These are phyloP conservation scores for Vitis amurensis DNA, from an alignment of 164 flowering plant genomes.

Conservation along the genomic window DNA sequence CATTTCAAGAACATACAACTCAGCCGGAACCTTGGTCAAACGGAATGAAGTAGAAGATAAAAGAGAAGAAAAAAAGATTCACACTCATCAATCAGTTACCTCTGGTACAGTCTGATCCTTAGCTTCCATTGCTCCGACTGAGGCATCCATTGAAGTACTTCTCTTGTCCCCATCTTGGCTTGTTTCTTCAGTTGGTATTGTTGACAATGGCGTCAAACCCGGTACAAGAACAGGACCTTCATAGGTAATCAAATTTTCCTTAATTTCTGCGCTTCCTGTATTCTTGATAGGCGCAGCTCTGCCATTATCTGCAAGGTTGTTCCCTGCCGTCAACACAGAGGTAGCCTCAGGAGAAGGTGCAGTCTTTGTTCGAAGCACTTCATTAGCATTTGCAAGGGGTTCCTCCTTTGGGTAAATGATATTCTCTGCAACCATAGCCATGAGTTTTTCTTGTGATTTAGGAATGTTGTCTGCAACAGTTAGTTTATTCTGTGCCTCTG, in stretches of 20 bases:
- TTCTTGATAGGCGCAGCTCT: constrained; percentile 10
- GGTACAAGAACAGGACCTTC: constrained; percentile 51
- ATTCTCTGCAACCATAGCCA: constrained; percentile 27
- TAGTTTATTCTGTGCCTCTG: background rate
- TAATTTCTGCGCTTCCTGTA: background rate
- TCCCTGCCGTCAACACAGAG: constrained; percentile 1
- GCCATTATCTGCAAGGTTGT: constrained; percentile 15
- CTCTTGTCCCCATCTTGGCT: constrained; percentile 14
- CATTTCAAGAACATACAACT: constrained; percentile 9
- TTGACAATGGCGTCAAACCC: constrained; percentile 42
- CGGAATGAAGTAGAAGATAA: background rate
- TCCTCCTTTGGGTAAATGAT: constrained; percentile 11
- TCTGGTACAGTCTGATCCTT: constrained; percentile 19
- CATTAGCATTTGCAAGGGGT: background rate
- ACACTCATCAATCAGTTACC: constrained; percentile 45
- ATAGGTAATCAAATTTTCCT: constrained; percentile 10
- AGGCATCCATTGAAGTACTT: constrained; percentile 11
- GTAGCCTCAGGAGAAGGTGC: background rate
- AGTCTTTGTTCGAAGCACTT: background rate
- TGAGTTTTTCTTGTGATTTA: constrained; percentile 14
- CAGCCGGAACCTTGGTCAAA: background rate
- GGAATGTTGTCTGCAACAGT: background rate
- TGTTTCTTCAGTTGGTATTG: constrained; percentile 13
- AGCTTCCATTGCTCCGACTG: constrained; percentile 24
- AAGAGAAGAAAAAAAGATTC: background rate